Evolutionary conservation across 2,329 filamentous ascomycete species (phyloP).

Genomic region (Xylariaceae sp.): DNA sequence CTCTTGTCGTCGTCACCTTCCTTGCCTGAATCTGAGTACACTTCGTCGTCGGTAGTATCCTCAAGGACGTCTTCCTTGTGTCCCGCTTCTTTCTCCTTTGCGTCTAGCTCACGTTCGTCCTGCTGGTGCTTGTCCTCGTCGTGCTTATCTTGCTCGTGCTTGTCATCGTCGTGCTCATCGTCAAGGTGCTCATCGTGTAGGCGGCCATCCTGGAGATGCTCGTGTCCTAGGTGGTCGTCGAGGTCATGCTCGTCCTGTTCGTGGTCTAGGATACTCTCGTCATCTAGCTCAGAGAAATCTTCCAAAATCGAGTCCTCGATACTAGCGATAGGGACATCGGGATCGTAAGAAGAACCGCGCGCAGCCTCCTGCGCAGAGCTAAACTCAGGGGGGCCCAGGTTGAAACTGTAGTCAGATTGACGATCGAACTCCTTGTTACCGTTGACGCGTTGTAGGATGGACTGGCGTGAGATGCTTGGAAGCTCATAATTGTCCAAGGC

Average conservation of each 20-base stretch:
- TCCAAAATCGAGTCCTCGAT: constrained; percentile 65
- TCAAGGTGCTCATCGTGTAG: not conserved
- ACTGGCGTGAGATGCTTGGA: constrained; percentile 85
- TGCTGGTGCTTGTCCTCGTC: constrained; percentile 33
- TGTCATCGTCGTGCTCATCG: constrained; percentile 6
- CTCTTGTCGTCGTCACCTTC: constrained; percentile 49
- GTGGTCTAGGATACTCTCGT: constrained; percentile 62
- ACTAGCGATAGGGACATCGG: constrained; percentile 84
- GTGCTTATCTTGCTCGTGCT: constrained; percentile 47
- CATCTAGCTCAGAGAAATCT: constrained; percentile 43
- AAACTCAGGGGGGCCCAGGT: constrained; percentile 54
- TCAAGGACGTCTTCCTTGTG: constrained; percentile 60
- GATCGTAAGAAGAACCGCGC: constrained; percentile 63
- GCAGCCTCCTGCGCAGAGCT: constrained; percentile 54
- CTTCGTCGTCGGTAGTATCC: constrained; percentile 40
- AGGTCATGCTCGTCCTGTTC: constrained; percentile 43
- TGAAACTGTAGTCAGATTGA: constrained; percentile 60
- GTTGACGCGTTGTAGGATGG: constrained; percentile 83
- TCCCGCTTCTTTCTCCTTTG: constrained; percentile 49
- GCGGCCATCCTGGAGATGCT: constrained; percentile 25
- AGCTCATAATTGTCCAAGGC: constrained; percentile 57
- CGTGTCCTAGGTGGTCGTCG: constrained; percentile 53
- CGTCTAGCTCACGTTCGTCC: constrained; percentile 58
- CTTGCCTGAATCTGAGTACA: constrained; percentile 30
- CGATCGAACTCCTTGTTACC: constrained; percentile 52